A percentile compares a stretch with the other conserved stretches of the same genome.
phyloP scores from a whole-genome alignment of 441 rosid genomes.

The Erodium trifolium region DNA sequence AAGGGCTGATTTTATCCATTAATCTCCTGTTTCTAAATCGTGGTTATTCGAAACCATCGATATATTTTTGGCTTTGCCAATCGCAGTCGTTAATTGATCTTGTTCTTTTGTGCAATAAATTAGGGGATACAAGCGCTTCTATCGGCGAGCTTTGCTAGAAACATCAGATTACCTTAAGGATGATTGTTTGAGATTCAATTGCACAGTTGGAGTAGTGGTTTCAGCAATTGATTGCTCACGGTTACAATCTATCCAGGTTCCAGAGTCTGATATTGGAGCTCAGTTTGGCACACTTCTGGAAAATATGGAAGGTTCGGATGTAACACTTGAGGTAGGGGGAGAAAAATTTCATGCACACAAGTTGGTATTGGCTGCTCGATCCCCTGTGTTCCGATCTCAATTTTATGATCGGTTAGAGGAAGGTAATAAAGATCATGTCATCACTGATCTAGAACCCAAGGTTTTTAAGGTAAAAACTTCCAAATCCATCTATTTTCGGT shows the following conservation, averaged over 20 bases:
- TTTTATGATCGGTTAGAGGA: conserved; percentile 92
- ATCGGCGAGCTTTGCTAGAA: conserved; percentile 56
- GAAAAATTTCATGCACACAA: conserved; percentile 77
- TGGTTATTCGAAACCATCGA: not conserved
- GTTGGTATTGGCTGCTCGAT: conserved; percentile 86
- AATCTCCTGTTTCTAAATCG: not conserved
- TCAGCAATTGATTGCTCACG: conserved; percentile 83
- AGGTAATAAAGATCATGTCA: conserved; percentile 45
- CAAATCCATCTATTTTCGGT: conserved; percentile 1
- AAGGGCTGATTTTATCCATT: not conserved
- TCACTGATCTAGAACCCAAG: conserved; percentile 80
- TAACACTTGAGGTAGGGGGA: conserved; percentile 67
- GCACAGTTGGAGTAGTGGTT: conserved; percentile 91
- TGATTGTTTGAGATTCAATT: conserved; percentile 58
- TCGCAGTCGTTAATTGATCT: not conserved
- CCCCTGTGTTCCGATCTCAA: conserved; percentile 93
- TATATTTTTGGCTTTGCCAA: not conserved
- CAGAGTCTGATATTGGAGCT: conserved; percentile 65
- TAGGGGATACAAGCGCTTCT: conserved; percentile 97
- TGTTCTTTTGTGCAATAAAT: conserved; percentile 12
- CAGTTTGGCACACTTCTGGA: conserved; percentile 74
- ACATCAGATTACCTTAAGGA: conserved; percentile 31
- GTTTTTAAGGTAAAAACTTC: conserved; percentile 60
- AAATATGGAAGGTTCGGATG: conserved; percentile 67
- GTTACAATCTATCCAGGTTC: conserved; percentile 53